phyloP scores from a whole-genome alignment of 148 eudicot species.

The Dianthus caryophyllus region DNA sequence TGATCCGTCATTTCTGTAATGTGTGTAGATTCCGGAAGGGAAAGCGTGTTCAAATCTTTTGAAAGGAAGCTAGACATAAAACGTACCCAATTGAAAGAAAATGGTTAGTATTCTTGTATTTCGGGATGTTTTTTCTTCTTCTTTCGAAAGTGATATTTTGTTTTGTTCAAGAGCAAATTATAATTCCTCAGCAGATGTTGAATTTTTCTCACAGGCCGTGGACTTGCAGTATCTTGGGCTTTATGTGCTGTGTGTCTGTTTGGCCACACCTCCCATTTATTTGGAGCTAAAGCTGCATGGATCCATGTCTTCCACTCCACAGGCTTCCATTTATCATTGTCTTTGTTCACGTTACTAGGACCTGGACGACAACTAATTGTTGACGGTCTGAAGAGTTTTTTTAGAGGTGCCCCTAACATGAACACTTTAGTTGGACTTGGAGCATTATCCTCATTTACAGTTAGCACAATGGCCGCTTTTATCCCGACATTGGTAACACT shows the following conservation, averaged over 20 bases:
- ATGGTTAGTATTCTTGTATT: slow-evolving; percentile 45
- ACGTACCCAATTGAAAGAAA: slow-evolving; percentile 65
- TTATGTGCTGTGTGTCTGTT: slow-evolving; percentile 89
- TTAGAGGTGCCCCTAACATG: slow-evolving; percentile 93
- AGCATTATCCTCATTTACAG: slow-evolving; percentile 91
- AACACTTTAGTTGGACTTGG: slow-evolving; percentile 99
- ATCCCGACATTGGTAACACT: slow-evolving; percentile 76
- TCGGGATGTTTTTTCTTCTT: neutral
- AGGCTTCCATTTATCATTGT: slow-evolving; percentile 82
- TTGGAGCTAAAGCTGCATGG: slow-evolving; percentile 88
- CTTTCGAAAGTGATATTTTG: neutral
- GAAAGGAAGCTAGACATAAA: slow-evolving; percentile 87
- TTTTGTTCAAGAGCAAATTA: slow-evolving; percentile 6
- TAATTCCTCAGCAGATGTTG: slow-evolving; percentile 13
- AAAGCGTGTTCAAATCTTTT: slow-evolving; percentile 62
- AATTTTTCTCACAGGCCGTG: slow-evolving; percentile 63
- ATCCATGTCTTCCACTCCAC: slow-evolving; percentile 86
- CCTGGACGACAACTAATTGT: slow-evolving; percentile 88
- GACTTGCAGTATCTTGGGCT: slow-evolving; percentile 95
- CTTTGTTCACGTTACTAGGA: slow-evolving; percentile 78
- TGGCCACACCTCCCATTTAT: slow-evolving; percentile 83
- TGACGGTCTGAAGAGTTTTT: slow-evolving; percentile 88
- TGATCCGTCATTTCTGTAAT: neutral
- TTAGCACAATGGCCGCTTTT: slow-evolving; percentile 84
- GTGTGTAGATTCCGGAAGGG: slow-evolving; percentile 67